These are phyloP conservation scores for Daldinia caldariorum DNA, from an alignment of 495 filamentous ascomycete genomes.

Conservation along the genomic window DNA sequence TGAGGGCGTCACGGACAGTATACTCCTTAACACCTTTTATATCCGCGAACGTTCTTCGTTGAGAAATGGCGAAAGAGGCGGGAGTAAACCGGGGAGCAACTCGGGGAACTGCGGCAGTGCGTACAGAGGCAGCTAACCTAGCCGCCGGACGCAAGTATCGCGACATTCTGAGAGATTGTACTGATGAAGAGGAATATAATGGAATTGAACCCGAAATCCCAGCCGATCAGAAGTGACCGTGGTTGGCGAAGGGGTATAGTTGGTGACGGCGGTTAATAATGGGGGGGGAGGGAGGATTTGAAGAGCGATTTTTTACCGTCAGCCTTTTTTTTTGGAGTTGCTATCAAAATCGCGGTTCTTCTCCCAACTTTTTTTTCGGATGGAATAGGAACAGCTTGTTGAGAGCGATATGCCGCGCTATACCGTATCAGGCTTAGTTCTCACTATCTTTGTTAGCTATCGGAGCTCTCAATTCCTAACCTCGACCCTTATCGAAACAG, in stretches of 20 bases:
- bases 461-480: constrained; percentile 18
- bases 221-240: constrained; percentile 37
- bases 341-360: constrained; percentile 34
- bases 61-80: constrained; percentile 54
- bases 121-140: constrained; percentile 74
- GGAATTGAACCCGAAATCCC: constrained; percentile 26
- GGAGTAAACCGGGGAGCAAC: constrained; percentile 55
- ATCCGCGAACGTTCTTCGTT: constrained; percentile 64
- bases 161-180: constrained; percentile 58
- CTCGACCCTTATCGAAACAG: not conserved
- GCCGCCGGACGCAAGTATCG: constrained; percentile 84
- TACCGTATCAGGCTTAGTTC: constrained; percentile 26
- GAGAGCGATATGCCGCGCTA: constrained; percentile 34
- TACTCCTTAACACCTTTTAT: constrained; percentile 81
- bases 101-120: constrained; percentile 60
- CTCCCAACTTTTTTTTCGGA: constrained; percentile 48
- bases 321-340: constrained; percentile 44
- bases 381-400: constrained; percentile 45
- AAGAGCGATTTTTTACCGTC: constrained; percentile 45
- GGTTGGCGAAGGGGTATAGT: constrained; percentile 15
- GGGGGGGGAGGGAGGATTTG: constrained; percentile 10
- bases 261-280: constrained; percentile 9
- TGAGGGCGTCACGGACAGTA: constrained; percentile 95
- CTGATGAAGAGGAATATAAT: constrained; percentile 14
- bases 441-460: not conserved